phyloP scores from a whole-genome alignment of 441 rosid genomes.

The Gossypium schwendimanii region DNA sequence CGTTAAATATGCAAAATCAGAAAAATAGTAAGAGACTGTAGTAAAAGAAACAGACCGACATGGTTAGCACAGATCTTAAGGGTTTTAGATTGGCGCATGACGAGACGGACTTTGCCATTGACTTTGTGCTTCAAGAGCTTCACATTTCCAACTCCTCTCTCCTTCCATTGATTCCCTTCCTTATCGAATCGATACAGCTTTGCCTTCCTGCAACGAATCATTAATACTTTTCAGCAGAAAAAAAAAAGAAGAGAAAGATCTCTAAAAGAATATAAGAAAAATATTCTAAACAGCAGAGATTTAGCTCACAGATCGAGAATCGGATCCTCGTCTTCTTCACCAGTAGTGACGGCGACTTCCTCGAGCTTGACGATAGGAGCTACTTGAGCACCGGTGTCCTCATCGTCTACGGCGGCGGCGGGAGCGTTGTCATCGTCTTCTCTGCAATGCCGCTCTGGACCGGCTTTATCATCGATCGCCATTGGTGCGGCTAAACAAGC shows the following conservation, averaged over 20 bases:
- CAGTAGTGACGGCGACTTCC: conserved; percentile 54
- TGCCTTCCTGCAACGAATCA: conserved; percentile 33
- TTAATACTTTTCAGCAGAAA: conserved; percentile 6
- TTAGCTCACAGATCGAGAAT: conserved; percentile 48
- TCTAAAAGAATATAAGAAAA: neutral
- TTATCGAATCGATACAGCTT: conserved; percentile 60
- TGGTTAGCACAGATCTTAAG: conserved; percentile 77
- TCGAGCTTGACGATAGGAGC: conserved; percentile 62
- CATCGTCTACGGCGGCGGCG: conserved; percentile 47
- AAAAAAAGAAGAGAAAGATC: neutral
- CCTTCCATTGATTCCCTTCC: conserved; percentile 70
- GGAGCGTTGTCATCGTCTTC: conserved; percentile 47
- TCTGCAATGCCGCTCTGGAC: conserved; percentile 27
- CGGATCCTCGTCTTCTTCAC: conserved; percentile 60
- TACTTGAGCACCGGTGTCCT: conserved; percentile 71
- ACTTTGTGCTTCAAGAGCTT: conserved; percentile 56
- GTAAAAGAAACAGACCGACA: conserved; percentile 30
- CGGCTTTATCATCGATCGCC: conserved; percentile 40
- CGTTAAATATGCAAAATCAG: neutral
- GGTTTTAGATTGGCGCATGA: conserved; percentile 64
- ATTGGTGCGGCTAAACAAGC: conserved; percentile 13
- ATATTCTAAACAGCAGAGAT: neutral
- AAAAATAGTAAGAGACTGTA: neutral
- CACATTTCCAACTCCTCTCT: conserved; percentile 55
- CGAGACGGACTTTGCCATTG: conserved; percentile 47